Evolutionary conservation across 148 eudicot genomes (phyloP), one percentile per base, ranked within the genome.

Genomic region (Chenopodium album): DNA sequence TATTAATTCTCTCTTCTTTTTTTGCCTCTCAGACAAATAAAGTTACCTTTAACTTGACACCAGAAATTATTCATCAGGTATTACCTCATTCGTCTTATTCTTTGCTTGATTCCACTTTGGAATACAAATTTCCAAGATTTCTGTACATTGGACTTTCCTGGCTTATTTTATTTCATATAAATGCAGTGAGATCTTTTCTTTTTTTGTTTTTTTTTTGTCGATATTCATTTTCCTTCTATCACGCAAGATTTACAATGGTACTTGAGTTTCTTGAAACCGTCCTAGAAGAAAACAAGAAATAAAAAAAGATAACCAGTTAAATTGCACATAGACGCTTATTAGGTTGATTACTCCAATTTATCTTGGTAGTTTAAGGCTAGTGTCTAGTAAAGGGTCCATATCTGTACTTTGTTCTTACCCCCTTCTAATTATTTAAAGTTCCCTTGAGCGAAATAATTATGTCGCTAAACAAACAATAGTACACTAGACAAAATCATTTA

Each of bases 31-130:
- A 96, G 99, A 84, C 99, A 22, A 96, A 96, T 89, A 91, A 90
- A 86, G 99, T 96, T 71, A 96, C 97, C 16, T 94, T 91, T 84
- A 92, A 85, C 87, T 86, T 96, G 92, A 91, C 99, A 16, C 97
- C 97, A 29, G 99, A 96, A 87, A 91, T 96, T 82, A 94, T 96
- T 86, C 98, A 90, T 84, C 99, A 96, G 99, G 99, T 91, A 88
- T 59, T 62, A 13, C 47, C 78, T 65, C 65, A 22, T 48, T 84
- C 28, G 13, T 63, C 32, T 32, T 23, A 23, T 52, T 70, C 34
- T 44, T 29, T 8, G 56, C 37, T 76, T 54, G 9, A 28, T 71
- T 72, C 9, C 80, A 48, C 44, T 14, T 59, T 75, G 66, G 34
- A 19, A 44, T 62, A 12, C 16, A 56, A 14, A 56, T 17, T 23